Percentiles rank a stretch among this genome's conserved stretches.
Evolutionary conservation across 805 yeast genomes (phyloP).

Genomic region (Sugiyamaella marilandica): DNA sequence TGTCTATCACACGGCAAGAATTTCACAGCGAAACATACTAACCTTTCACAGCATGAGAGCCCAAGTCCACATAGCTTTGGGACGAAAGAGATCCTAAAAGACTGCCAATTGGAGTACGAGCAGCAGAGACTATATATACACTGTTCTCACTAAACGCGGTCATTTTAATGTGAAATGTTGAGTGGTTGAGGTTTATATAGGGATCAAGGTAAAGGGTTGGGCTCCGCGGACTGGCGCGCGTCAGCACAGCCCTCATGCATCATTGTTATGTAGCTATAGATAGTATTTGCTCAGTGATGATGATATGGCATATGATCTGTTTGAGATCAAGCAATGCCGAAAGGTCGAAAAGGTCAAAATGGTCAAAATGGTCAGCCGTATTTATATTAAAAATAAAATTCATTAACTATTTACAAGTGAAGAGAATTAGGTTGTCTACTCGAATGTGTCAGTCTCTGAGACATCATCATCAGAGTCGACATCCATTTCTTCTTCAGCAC

Average conservation of each 20-base stretch:
- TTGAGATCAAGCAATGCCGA: no score
- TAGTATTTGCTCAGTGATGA: no score
- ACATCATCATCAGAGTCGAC: conserved; percentile 29
- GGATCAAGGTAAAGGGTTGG: neutral
- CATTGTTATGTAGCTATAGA: no score
- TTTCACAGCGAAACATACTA: conserved; percentile 6
- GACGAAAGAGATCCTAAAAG: conserved; percentile 81
- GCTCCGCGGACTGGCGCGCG: no score
- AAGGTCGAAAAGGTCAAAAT: no score
- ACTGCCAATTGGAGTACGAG: conserved; percentile 96
- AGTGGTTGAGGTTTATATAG: neutral
- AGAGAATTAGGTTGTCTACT: neutral
- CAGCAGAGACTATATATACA: conserved; percentile 85
- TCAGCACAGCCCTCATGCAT: no score
- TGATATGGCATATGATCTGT: no score
- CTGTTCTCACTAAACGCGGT: conserved; percentile 9
- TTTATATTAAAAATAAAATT: neutral
- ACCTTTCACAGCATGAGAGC: conserved; percentile 79
- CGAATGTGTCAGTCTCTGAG: conserved; percentile 2
- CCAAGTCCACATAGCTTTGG: conserved; percentile 76
- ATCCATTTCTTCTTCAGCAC: conserved; percentile 47
- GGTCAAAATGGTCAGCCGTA: no score
- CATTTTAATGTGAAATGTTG: neutral
- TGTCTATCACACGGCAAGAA: no score
- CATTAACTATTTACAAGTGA: neutral